A percentile compares a stretch with the other conserved stretches of the same genome.
Conservation (phyloP, 179 eudicot genomes). For the Beta lomatogona region DNA sequence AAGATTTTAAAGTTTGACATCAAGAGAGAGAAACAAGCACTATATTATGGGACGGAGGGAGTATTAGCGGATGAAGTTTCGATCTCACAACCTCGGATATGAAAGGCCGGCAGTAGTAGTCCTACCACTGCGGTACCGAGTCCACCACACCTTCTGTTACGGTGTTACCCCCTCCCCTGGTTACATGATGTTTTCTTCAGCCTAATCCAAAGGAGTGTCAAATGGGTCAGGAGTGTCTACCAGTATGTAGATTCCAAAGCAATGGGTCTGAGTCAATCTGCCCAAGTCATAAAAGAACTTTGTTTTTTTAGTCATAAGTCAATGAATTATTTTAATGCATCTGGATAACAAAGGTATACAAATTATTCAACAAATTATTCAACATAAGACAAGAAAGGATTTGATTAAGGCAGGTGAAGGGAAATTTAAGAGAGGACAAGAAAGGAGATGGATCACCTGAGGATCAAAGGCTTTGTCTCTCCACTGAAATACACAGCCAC, state of each 20-base stretch:
- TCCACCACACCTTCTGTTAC: too few relatives aligned
- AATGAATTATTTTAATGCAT: not conserved
- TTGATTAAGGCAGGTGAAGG: too few relatives aligned
- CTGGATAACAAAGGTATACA: not conserved
- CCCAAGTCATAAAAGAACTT: slow-evolving; percentile 6
- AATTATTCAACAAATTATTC: too few relatives aligned
- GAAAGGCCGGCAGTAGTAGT: too few relatives aligned
- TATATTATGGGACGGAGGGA: too few relatives aligned
- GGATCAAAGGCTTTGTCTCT: slow-evolving; percentile 65
- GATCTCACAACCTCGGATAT: too few relatives aligned
- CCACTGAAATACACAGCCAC: slow-evolving; percentile 78
- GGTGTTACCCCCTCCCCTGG: too few relatives aligned
- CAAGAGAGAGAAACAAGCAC: too few relatives aligned
- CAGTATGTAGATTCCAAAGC: slow-evolving; percentile 29
- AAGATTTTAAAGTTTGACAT: too few relatives aligned
- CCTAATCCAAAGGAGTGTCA: slow-evolving; percentile 18
- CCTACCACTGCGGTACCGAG: too few relatives aligned
- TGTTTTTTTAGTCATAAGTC: slow-evolving; percentile 10
- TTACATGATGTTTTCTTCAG: not conserved
- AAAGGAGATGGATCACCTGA: slow-evolving; percentile 26
- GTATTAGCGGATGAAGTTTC: too few relatives aligned
- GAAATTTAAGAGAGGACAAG: not conserved
- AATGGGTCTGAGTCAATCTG: slow-evolving; percentile 29
- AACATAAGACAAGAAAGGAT: not conserved
- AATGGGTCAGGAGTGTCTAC: slow-evolving; percentile 16